A percentile compares a stretch with the other conserved stretches of the same genome.
Evolutionary conservation across 495 filamentous ascomycete genomes (phyloP).

Genomic region (Parathielavia hyrcaniae): DNA sequence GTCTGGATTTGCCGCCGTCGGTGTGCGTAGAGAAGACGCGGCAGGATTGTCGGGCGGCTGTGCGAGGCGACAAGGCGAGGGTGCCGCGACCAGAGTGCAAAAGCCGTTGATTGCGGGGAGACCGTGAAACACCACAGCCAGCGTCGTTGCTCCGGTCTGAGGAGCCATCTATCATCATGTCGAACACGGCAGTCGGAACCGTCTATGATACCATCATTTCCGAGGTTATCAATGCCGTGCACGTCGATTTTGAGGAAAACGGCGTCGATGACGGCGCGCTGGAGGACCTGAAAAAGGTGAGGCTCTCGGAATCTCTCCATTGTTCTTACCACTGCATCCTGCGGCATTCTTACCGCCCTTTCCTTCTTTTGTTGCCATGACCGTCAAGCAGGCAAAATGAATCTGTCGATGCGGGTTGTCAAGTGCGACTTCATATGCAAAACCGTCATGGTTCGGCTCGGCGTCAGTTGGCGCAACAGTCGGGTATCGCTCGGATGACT

Average conservation of each 20-base stretch:
- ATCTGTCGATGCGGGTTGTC: constrained; percentile 1
- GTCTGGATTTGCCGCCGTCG: neutral
- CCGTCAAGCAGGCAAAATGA: neutral
- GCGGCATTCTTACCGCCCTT: neutral
- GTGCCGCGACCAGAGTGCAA: neutral
- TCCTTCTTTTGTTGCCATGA: neutral
- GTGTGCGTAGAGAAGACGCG: constrained; percentile 2
- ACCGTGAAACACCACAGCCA: constrained; percentile 1
- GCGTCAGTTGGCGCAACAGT: constrained; percentile 19
- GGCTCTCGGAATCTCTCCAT: constrained; percentile 30
- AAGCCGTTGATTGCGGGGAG: neutral
- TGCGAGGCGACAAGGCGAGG: neutral
- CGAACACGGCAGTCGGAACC: constrained; percentile 54
- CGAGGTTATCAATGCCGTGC: constrained; percentile 79
- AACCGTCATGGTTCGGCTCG: neutral
- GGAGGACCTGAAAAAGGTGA: constrained; percentile 76
- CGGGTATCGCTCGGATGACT: constrained; percentile 12
- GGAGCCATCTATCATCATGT: constrained; percentile 39
- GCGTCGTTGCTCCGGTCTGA: constrained; percentile 1
- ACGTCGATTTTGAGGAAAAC: constrained; percentile 93
- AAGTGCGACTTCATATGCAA: neutral
- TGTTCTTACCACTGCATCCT: constrained; percentile 15
- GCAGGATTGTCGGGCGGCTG: neutral
- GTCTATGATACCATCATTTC: constrained; percentile 88
- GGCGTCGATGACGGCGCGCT: constrained; percentile 83